Evolutionary conservation across 2,329 filamentous ascomycete species (phyloP).

Genomic region (Sodiomyces alkalinus): DNA sequence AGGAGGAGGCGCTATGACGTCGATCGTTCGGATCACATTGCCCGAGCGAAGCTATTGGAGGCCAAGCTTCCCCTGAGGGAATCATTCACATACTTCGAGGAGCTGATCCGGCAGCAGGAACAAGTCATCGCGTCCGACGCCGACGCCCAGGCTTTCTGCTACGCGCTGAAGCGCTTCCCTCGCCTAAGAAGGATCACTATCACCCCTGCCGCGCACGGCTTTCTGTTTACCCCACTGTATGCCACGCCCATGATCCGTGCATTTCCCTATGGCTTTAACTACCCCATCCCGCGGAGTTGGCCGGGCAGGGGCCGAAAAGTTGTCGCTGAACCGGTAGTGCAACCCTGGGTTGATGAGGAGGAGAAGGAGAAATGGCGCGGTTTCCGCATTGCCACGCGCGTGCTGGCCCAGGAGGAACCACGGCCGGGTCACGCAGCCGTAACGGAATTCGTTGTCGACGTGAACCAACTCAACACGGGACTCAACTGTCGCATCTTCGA

Average conservation of each 20-base stretch:
- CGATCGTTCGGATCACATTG: not conserved
- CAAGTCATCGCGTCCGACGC: conserved; percentile 11
- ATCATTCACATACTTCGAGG: conserved; percentile 15
- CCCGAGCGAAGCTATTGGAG: conserved; percentile 1
- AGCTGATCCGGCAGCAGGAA: conserved; percentile 17
- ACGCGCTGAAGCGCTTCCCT: conserved; percentile 18
- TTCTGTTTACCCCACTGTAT: conserved; percentile 19
- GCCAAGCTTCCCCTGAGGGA: conserved; percentile 1
- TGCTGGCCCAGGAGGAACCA: conserved; percentile 9
- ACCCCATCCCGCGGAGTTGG: conserved; percentile 20
- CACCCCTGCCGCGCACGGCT: conserved; percentile 22
- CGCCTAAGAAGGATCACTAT: conserved; percentile 19
- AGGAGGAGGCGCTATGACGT: not conserved
- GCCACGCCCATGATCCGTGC: conserved; percentile 25
- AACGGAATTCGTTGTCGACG: conserved; percentile 19
- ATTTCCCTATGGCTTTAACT: conserved; percentile 22
- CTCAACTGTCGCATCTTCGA: conserved; percentile 17
- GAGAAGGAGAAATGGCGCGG: conserved; percentile 15
- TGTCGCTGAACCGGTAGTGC: not conserved
- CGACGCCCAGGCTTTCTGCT: conserved; percentile 16
- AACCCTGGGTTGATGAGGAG: conserved; percentile 4
- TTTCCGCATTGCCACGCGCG: conserved; percentile 13
- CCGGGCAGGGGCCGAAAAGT: conserved; percentile 2
- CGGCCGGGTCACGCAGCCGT: conserved; percentile 8
- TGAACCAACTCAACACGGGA: conserved; percentile 13